Conservation (phyloP, 2,329 filamentous ascomycete genomes). For the Spiromastix sp. region DNA sequence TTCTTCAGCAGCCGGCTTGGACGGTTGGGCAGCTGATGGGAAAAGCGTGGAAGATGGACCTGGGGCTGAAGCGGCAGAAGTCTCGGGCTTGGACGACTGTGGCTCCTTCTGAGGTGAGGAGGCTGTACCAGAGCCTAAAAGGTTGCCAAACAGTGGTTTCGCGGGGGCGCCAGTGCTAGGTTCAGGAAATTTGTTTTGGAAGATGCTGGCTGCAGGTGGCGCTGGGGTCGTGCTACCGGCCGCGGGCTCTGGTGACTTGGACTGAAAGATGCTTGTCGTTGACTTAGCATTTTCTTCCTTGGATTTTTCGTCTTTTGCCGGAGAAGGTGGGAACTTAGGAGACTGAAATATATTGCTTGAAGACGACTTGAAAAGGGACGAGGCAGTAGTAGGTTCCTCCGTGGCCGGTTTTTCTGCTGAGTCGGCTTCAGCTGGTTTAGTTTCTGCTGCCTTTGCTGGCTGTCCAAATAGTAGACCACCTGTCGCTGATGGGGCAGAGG, state of each 20-base stretch:
- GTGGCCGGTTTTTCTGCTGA: conserved; percentile 6
- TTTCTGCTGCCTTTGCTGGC: not conserved
- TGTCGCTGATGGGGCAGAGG: not conserved
- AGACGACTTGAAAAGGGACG: too few relatives aligned
- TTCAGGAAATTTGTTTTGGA: conserved; percentile 2
- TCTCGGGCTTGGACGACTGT: conserved; percentile 5
- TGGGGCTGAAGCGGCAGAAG: conserved; percentile 15
- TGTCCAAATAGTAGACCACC: conserved; percentile 4
- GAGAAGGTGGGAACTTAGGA: not conserved
- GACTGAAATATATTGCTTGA: conserved; percentile 1
- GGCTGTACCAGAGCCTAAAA: conserved; percentile 22
- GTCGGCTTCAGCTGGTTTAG: too few relatives aligned
- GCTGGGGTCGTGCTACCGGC: not conserved
- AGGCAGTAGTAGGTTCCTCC: conserved; percentile 2
- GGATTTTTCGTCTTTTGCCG: not conserved
- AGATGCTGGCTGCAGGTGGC: conserved; percentile 1
- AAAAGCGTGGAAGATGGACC: conserved; percentile 12
- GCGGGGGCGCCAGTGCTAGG: conserved; percentile 1
- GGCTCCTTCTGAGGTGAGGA: conserved; percentile 17
- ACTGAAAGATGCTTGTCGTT: conserved; percentile 2
- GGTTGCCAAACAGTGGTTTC: conserved; percentile 10
- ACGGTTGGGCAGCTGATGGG: conserved; percentile 1
- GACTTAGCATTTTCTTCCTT: not conserved
- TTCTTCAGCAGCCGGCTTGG: not conserved
- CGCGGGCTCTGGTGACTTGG: conserved; percentile 1